phyloP scores from a whole-genome alignment of 2,329 filamentous ascomycete species.

The Epichloe coenophiala region DNA sequence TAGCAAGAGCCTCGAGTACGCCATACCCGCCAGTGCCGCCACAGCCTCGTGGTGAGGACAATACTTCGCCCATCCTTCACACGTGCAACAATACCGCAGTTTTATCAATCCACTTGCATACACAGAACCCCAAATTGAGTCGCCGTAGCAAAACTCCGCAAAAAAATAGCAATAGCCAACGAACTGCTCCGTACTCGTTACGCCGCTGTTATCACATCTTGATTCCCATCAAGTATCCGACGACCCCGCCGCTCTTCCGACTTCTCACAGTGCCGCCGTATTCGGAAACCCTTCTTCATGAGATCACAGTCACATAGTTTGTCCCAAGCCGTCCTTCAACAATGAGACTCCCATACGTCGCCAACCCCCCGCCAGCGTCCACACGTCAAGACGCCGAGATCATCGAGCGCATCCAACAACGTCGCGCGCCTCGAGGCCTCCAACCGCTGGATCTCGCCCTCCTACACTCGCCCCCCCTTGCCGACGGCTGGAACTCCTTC shows the following conservation, averaged over 20 bases:
- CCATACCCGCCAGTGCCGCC: too few species aligned
- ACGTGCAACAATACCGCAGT: too few species aligned
- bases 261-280: not conserved
- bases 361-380: conserved; percentile 35
- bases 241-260: not conserved
- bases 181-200: not conserved
- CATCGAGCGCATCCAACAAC: conserved; percentile 48
- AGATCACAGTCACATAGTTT: too few species aligned
- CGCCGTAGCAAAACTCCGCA: too few species aligned
- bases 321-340: conserved; percentile 3
- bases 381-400: conserved; percentile 39
- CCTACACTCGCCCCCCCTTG: conserved; percentile 64
- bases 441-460: conserved; percentile 65
- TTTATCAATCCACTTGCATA: too few species aligned
- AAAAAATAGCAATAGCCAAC: not conserved
- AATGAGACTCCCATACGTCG: conserved; percentile 57
- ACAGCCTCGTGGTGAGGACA: too few species aligned
- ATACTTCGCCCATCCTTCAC: too few species aligned
- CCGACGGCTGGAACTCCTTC: conserved; percentile 63
- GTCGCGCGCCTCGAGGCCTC: conserved; percentile 55
- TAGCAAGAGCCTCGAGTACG: too few species aligned
- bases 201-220: not conserved
- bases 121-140: too few species aligned
- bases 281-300: not conserved
- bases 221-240: not conserved